Percentiles rank a stretch among this genome's conserved stretches.
These are phyloP conservation scores for Bipolaris cookei DNA, from an alignment of 2,329 filamentous ascomycete genomes.

Conservation along the genomic window DNA sequence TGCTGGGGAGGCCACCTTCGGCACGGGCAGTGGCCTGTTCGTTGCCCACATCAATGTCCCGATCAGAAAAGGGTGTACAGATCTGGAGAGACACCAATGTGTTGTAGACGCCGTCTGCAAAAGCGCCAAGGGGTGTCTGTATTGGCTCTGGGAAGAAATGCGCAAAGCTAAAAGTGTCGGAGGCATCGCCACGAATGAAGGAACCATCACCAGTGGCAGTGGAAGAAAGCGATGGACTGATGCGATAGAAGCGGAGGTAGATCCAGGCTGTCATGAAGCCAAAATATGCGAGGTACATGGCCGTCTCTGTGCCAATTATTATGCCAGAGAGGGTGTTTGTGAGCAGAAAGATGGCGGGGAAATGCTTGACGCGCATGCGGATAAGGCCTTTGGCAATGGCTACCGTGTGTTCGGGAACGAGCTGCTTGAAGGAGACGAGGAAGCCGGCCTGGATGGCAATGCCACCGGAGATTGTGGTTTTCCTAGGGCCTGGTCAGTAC, in stretches of 20 bases:
- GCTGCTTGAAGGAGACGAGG: slow-evolving; percentile 95
- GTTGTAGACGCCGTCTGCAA: slow-evolving; percentile 78
- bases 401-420: slow-evolving; percentile 95
- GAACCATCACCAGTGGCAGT: slow-evolving; percentile 59
- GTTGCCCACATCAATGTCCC: slow-evolving; percentile 76
- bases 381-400: slow-evolving; percentile 88
- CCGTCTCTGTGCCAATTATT: slow-evolving; percentile 72
- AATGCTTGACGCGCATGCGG: slow-evolving; percentile 84
- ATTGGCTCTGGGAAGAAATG: slow-evolving; percentile 90
- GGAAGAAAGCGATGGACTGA: slow-evolving; percentile 63
- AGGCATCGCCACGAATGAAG: slow-evolving; percentile 83
- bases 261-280: slow-evolving; percentile 91
- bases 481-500: slow-evolving; percentile 52
- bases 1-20: slow-evolving; percentile 65
- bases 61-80: slow-evolving; percentile 83
- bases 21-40: slow-evolving; percentile 71
- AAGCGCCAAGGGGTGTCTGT: slow-evolving; percentile 75
- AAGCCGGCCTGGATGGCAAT: slow-evolving; percentile 90
- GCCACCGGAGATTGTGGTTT: slow-evolving; percentile 85
- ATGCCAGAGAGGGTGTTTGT: slow-evolving; percentile 72
- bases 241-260: slow-evolving; percentile 94
- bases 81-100: slow-evolving; percentile 76
- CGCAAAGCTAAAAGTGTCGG: slow-evolving; percentile 93
- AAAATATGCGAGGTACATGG: slow-evolving; percentile 77
- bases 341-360: slow-evolving; percentile 76